Conservation (phyloP, 2,329 filamentous ascomycete genomes). For the Aspergillus quadrilineatus region DNA sequence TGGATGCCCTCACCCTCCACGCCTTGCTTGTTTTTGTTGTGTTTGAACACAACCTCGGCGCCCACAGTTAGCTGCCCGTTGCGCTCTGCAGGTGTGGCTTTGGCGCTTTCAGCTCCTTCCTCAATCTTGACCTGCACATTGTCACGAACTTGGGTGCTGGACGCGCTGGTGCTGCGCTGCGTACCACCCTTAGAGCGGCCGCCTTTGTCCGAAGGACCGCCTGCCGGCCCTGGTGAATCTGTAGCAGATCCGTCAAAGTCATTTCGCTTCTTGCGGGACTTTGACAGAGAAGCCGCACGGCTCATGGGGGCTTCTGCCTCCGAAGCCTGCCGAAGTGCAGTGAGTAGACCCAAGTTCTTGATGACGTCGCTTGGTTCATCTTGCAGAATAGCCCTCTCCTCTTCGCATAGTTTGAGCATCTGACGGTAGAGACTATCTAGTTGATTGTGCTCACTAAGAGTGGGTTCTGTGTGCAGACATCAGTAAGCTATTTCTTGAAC, state of each 20-base stretch:
- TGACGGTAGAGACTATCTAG: constrained; percentile 49
- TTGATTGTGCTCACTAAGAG: constrained; percentile 42
- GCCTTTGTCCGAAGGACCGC: constrained; percentile 41
- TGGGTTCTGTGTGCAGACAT: constrained; percentile 30
- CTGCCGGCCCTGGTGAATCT: constrained; percentile 48
- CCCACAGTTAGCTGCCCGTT: constrained; percentile 46
- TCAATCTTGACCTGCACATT: constrained; percentile 42
- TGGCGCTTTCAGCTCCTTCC: constrained; percentile 44
- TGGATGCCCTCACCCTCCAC: constrained; percentile 63
- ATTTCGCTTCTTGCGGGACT: constrained; percentile 48
- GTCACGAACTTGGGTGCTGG: constrained; percentile 40
- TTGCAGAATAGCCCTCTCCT: constrained; percentile 48
- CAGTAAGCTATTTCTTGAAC: constrained; percentile 10
- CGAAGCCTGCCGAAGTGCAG: constrained; percentile 48
- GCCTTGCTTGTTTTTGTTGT: constrained; percentile 52
- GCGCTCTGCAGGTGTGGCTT: constrained; percentile 46
- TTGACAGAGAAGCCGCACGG: constrained; percentile 39
- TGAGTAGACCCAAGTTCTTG: constrained; percentile 51
- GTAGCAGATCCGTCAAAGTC: constrained; percentile 45
- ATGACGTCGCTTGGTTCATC: constrained; percentile 53
- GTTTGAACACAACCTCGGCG: constrained; percentile 52
- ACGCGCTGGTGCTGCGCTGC: constrained; percentile 45
- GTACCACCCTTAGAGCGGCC: constrained; percentile 43
- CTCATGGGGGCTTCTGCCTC: constrained; percentile 46
- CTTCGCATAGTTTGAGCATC: constrained; percentile 48